These are phyloP conservation scores for Agaricus subrufescens DNA, from an alignment of 768 basidiomycete species.

Conservation along the genomic window DNA sequence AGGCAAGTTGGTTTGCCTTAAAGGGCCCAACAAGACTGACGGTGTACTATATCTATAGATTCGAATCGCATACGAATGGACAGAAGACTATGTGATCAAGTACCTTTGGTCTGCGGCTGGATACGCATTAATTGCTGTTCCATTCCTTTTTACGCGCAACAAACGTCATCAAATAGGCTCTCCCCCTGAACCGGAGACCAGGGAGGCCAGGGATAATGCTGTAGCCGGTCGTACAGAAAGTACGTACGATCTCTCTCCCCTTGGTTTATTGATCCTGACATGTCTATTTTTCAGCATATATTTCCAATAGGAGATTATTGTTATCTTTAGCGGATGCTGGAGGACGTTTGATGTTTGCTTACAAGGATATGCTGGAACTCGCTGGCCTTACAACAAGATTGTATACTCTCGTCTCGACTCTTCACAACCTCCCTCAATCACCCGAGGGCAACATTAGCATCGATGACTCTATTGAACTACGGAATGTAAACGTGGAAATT, in stretches of 20 bases:
- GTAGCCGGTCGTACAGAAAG: conserved; percentile 46
- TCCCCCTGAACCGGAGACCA: background rate
- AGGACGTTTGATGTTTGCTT: conserved; percentile 92
- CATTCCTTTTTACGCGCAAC: conserved; percentile 68
- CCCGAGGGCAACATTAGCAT: conserved; percentile 25
- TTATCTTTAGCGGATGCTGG: conserved; percentile 96
- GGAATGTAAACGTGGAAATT: conserved; percentile 67
- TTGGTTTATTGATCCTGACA: background rate
- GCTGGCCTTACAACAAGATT: conserved; percentile 89
- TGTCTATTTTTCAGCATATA: conserved; percentile 50
- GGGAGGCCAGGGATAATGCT: conserved; percentile 26
- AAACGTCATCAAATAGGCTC: conserved; percentile 27
- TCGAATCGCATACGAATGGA: conserved; percentile 91
- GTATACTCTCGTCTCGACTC: conserved; percentile 81
- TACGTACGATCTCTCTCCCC: conserved; percentile 17
- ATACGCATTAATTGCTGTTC: conserved; percentile 88
- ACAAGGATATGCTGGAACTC: conserved; percentile 93
- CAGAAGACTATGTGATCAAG: conserved; percentile 95
- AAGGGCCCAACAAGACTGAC: background rate
- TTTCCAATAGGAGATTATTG: conserved; percentile 87
- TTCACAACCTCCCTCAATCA: conserved; percentile 66
- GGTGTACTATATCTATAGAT: conserved; percentile 39
- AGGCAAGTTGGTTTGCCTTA: conserved; percentile 36
- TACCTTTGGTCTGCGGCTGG: conserved; percentile 94
- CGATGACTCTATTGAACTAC: conserved; percentile 50